These are phyloP conservation scores for Vishniacozyma victoriae DNA, from an alignment of 768 basidiomycete species.

Conservation along the genomic window DNA sequence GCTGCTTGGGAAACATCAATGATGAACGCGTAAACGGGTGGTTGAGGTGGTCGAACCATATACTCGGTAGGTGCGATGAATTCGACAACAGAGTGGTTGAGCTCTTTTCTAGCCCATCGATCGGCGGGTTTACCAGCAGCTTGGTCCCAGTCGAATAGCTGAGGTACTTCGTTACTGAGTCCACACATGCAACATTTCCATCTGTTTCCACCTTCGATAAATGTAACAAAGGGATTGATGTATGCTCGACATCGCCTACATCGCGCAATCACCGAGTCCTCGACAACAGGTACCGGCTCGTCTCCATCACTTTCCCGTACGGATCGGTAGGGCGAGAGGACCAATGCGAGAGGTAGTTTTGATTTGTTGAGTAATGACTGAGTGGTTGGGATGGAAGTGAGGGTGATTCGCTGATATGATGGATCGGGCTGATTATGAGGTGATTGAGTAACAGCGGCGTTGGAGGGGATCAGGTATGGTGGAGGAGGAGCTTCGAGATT, in stretches of 20 bases:
- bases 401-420: constrained; percentile 83
- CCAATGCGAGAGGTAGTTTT: constrained; percentile 80
- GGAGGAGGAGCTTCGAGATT: constrained; percentile 77
- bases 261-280: constrained; percentile 90
- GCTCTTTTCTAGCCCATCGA: constrained; percentile 85
- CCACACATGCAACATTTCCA: constrained; percentile 99
- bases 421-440: constrained; percentile 77
- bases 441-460: constrained; percentile 48
- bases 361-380: constrained; percentile 79
- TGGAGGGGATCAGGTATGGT: constrained; percentile 80
- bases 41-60: constrained; percentile 96
- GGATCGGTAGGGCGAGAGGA: constrained; percentile 85
- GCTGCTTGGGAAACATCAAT: constrained; percentile 93
- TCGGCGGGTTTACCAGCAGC: constrained; percentile 88
- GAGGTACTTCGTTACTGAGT: constrained; percentile 96
- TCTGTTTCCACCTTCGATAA: constrained; percentile 95
- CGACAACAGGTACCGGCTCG: constrained; percentile 77
- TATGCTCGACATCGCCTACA: constrained; percentile 93
- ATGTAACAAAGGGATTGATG: constrained; percentile 95
- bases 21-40: constrained; percentile 92
- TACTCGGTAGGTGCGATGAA: constrained; percentile 98
- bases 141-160: constrained; percentile 98
- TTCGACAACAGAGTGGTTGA: constrained; percentile 91
- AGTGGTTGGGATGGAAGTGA: constrained; percentile 89
- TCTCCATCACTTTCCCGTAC: constrained; percentile 61